These are phyloP conservation scores for Daphne laureola DNA, from an alignment of 441 rosid genomes.

Conservation along the genomic window DNA sequence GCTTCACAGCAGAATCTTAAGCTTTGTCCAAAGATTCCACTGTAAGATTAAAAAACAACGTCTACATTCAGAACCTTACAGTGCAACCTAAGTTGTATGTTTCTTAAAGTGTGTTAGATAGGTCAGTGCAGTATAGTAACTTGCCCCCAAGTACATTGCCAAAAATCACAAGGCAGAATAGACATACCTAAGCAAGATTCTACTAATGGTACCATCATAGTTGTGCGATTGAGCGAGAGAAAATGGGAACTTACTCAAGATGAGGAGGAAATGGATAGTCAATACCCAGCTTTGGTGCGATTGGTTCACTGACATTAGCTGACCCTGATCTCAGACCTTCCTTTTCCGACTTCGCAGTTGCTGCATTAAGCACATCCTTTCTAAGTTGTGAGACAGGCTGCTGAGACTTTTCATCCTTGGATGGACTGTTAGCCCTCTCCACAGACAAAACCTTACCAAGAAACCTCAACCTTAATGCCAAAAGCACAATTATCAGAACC, in stretches of 20 bases:
- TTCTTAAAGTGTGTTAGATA: too few species aligned
- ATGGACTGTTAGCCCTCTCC: conserved; percentile 60
- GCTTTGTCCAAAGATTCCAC: too few species aligned
- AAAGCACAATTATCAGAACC: neutral
- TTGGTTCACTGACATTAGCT: conserved; percentile 41
- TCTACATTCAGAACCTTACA: too few species aligned
- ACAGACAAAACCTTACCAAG: conserved; percentile 83
- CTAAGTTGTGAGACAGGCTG: conserved; percentile 29
- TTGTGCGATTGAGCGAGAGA: conserved; percentile 4
- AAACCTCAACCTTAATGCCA: conserved; percentile 59
- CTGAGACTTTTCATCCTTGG: conserved; percentile 33
- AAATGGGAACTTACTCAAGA: conserved; percentile 55
- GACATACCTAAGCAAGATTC: too few species aligned
- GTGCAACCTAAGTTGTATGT: too few species aligned
- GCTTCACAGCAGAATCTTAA: too few species aligned
- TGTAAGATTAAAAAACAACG: too few species aligned
- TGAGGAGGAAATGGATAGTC: conserved; percentile 93
- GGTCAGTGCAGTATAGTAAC: too few species aligned
- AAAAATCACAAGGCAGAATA: too few species aligned
- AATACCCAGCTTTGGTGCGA: conserved; percentile 86
- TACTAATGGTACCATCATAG: neutral
- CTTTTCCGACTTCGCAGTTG: conserved; percentile 23
- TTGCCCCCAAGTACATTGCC: too few species aligned
- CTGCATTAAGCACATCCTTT: conserved; percentile 24
- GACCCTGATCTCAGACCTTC: conserved; percentile 32